These are phyloP conservation scores for Sporothrix brasiliensis DNA, from an alignment of 2,329 filamentous ascomycete genomes.

Conservation along the genomic window DNA sequence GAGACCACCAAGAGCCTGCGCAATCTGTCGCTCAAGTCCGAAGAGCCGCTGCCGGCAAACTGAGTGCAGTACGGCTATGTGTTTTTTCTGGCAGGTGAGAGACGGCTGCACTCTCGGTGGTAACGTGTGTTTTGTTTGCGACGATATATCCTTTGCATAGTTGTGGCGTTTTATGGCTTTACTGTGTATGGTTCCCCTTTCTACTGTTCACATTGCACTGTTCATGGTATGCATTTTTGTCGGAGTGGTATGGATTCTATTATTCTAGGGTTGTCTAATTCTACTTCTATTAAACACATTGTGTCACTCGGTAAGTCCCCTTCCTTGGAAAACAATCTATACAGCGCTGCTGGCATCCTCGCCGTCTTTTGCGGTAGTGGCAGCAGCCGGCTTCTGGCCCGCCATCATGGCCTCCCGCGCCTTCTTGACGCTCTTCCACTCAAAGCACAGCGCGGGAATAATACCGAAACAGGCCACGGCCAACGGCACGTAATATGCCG, in stretches of 20 bases:
- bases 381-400: not conserved
- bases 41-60: conserved; percentile 18
- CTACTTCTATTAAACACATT: not conserved
- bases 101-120: not conserved
- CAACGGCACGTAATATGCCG: conserved; percentile 61
- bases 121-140: conserved; percentile 2
- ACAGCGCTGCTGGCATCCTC: not conserved
- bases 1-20: conserved; percentile 35
- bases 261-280: conserved; percentile 5
- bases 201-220: not conserved
- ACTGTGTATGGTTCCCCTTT: too few species aligned
- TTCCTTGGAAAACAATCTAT: not conserved
- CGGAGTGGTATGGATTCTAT: conserved; percentile 1
- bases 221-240: not conserved
- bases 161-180: conserved; percentile 14
- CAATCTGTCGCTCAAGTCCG: conserved; percentile 46
- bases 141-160: conserved; percentile 29
- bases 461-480: conserved; percentile 56
- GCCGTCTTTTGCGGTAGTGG: not conserved
- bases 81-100: not conserved
- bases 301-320: not conserved
- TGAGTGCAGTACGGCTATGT: not conserved
- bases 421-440: conserved; percentile 56
- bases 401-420: conserved; percentile 19
- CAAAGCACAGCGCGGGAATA: conserved; percentile 57